Conservation (phyloP, 106 monocot species). For the Alisma plantagoaquatica region DNA sequence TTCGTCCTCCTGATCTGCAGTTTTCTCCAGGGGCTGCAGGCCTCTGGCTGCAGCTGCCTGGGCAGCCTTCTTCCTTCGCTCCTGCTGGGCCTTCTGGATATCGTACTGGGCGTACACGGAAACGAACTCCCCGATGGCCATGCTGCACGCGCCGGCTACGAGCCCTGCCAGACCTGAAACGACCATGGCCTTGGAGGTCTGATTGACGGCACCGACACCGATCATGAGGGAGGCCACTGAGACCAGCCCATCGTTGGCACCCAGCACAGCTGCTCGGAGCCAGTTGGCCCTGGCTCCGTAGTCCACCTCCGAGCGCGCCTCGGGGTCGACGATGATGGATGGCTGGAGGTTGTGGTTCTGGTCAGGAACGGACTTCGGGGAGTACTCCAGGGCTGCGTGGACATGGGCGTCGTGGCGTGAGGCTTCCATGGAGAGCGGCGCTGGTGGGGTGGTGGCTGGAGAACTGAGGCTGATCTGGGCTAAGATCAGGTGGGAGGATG, state of each 20-base stretch:
- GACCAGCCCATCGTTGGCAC: constrained; percentile 43
- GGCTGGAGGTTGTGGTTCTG: background rate
- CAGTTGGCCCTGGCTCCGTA: constrained; percentile 34
- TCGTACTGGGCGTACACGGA: constrained; percentile 63
- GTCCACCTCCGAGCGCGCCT: too few relatives aligned
- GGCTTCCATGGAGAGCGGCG: background rate
- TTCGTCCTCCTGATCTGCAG: constrained; percentile 1
- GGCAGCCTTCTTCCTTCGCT: too few relatives aligned
- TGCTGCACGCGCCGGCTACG: constrained; percentile 46
- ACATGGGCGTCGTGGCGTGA: constrained; percentile 4
- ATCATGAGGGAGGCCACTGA: constrained; percentile 47
- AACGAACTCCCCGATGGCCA: constrained; percentile 67
- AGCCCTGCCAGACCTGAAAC: constrained; percentile 39
- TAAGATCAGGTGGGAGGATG: too few relatives aligned
- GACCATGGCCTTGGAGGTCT: constrained; percentile 29
- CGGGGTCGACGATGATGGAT: too few relatives aligned
- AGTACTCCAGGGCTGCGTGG: background rate
- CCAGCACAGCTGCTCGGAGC: constrained; percentile 39
- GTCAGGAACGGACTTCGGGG: background rate
- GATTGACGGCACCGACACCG: constrained; percentile 42
- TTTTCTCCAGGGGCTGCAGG: too few relatives aligned
- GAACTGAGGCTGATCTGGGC: background rate
- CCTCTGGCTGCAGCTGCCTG: background rate
- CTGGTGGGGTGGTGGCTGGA: background rate
- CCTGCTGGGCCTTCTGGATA: constrained; percentile 26